These are phyloP conservation scores for Cryptomeria japonica DNA, from an alignment of 75 land plant species.

Conservation along the genomic window DNA sequence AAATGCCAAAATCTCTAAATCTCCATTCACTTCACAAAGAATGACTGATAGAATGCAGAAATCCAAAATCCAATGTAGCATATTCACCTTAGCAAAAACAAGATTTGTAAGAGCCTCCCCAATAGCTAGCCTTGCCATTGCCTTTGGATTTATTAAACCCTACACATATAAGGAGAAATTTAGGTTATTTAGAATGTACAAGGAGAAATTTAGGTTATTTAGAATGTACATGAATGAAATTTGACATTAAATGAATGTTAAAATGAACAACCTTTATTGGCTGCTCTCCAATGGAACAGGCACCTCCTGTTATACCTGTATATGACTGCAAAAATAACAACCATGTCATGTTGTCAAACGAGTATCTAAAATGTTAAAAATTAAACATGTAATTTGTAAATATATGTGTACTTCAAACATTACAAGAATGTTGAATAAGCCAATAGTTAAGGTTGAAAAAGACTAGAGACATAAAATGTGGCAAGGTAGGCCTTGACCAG, in stretches of 20 bases:
- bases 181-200: not conserved
- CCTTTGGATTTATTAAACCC: slow-evolving; percentile 85
- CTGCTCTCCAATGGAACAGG: slow-evolving; percentile 96
- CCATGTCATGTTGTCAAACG: slow-evolving; percentile 5
- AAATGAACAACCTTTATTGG: slow-evolving; percentile 63
- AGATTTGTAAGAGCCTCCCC: slow-evolving; percentile 97
- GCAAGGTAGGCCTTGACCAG: not conserved
- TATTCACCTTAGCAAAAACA: slow-evolving; percentile 79
- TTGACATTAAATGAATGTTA: slow-evolving; percentile 2
- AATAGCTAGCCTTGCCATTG: slow-evolving; percentile 92
- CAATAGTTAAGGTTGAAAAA: not conserved
- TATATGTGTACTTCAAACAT: not conserved
- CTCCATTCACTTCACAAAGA: not conserved
- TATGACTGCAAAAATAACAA: slow-evolving; percentile 42
- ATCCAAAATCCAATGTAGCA: not conserved
- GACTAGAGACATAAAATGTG: not conserved
- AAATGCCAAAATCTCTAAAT: not conserved
- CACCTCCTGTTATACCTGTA: slow-evolving; percentile 83
- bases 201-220: not conserved
- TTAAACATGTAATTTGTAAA: not conserved
- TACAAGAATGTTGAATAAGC: not conserved
- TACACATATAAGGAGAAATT: slow-evolving; percentile 5
- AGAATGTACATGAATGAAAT: not conserved
- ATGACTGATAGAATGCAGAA: not conserved
- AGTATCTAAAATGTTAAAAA: not conserved